A percentile compares a stretch with the other conserved stretches of the same genome.
phyloP scores from a whole-genome alignment of 306 rosid genomes.

The Dryas drummondii region DNA sequence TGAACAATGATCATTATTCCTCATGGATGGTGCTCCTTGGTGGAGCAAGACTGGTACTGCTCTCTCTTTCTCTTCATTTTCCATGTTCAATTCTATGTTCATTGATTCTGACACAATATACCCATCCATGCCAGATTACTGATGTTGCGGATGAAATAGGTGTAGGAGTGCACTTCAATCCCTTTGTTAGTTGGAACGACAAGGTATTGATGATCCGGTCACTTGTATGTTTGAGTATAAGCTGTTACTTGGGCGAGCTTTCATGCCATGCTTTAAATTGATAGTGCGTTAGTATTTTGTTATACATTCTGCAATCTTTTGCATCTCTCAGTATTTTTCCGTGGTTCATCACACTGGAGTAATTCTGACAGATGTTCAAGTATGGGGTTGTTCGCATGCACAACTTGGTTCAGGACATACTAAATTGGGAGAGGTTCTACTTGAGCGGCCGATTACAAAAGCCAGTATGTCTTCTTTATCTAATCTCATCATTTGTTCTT shows the following conservation, averaged over 20 bases:
- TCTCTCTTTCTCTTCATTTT: slow-evolving; percentile 18
- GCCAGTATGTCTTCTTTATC: slow-evolving; percentile 54
- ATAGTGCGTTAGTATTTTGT: slow-evolving; percentile 6
- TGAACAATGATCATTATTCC: slow-evolving; percentile 85
- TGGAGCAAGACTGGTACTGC: slow-evolving; percentile 73
- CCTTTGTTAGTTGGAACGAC: slow-evolving; percentile 74
- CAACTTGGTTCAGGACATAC: slow-evolving; percentile 73
- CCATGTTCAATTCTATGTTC: slow-evolving; percentile 10
- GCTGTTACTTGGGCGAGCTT: not conserved
- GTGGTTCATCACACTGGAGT: slow-evolving; percentile 13
- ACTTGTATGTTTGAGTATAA: slow-evolving; percentile 7
- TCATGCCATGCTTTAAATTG: not conserved
- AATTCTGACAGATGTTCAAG: slow-evolving; percentile 64
- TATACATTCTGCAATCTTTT: not conserved
- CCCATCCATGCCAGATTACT: slow-evolving; percentile 57
- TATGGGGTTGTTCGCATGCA: slow-evolving; percentile 84
- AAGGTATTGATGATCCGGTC: slow-evolving; percentile 49
- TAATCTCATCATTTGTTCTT: not conserved
- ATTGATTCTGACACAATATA: slow-evolving; percentile 22
- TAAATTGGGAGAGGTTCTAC: slow-evolving; percentile 80
- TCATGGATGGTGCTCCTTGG: slow-evolving; percentile 80
- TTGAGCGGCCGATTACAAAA: slow-evolving; percentile 91
- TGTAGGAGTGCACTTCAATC: slow-evolving; percentile 93
- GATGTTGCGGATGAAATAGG: slow-evolving; percentile 76
- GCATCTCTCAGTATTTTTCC: slow-evolving; percentile 2